Evolutionary conservation across 2,329 filamentous ascomycete species (phyloP).

Genomic region (Xylaria sp.): DNA sequence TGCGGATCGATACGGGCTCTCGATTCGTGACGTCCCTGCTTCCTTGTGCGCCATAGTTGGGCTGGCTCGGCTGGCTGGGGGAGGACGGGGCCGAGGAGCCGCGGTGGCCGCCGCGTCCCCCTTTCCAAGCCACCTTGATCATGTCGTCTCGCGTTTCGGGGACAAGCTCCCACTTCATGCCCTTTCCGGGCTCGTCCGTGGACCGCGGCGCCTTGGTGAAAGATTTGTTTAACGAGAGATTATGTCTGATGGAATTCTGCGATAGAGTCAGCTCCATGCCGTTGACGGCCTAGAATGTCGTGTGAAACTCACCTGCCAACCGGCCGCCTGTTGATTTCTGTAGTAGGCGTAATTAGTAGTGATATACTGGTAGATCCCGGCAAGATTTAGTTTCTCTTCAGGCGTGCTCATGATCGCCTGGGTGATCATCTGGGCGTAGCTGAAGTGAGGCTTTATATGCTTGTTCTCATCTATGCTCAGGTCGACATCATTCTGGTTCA

Average conservation of each 20-base stretch:
- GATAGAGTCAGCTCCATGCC: conserved; percentile 28
- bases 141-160: conserved; percentile 85
- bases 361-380: conserved; percentile 93
- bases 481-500: conserved; percentile 65
- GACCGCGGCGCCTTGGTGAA: conserved; percentile 92
- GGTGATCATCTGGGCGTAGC: conserved; percentile 95
- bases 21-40: conserved; percentile 57
- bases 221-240: conserved; percentile 89
- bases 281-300: conserved; percentile 1
- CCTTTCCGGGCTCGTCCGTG: conserved; percentile 95
- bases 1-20: conserved; percentile 56
- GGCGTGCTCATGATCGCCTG: conserved; percentile 88
- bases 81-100: conserved; percentile 75
- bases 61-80: conserved; percentile 54
- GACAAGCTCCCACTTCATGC: conserved; percentile 98
- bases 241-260: conserved; percentile 94
- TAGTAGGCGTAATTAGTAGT: conserved; percentile 93
- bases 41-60: conserved; percentile 64
- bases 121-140: conserved; percentile 69
- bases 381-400: conserved; percentile 87
- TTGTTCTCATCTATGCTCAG: conserved; percentile 81
- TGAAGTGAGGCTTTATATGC: conserved; percentile 93
- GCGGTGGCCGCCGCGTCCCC: conserved; percentile 64
- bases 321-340: conserved; percentile 71
- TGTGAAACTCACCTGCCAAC: conserved; percentile 77